Base-by-base conservation (phyloP, 768 basidiomycete genomes). In the Thelephora aurantiotincta region DNA sequence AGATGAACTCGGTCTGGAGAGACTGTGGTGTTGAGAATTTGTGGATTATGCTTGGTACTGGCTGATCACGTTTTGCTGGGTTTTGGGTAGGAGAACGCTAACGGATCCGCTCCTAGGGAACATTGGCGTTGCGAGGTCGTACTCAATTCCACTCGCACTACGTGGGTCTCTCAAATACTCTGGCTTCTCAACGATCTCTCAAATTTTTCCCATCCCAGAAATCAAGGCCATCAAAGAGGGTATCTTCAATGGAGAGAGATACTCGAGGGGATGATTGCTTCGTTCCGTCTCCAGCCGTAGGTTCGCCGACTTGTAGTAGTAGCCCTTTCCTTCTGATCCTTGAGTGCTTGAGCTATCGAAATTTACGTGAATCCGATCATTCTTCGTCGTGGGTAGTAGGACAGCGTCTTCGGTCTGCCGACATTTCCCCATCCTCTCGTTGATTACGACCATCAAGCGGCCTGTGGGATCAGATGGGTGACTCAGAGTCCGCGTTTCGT, bases 181-280 rank as follows among this genome's bases (percentile, higher is more conserved):
- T 37, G 19, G 19, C 19, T 37, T 37, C 36, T 37, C 19, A 5
- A 3, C 36, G 14, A 11, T 36, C 16, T 36, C n/a, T n/a, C n/a
- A n/a, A n/a, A n/a, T n/a, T 36, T 36, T 36, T 38, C 20, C 20
- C 38, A 22, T 16, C 13, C 45, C 57, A 82, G 81, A 83, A 62
- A 82, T 84, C 57, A 82, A 81, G 57, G 81, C 80, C 0, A 71
- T 72, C 20, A 73, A 80, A 50, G 75, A 75, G 50, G 68, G 68
- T 0, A 5, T 77, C 26, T 67, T 30, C 26, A 30, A 62, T 53
- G 63, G 54, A 43, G 53, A 46, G 16, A 54, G 64, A 20, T 65
- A 65, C 51, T 47, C 55, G 4, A 11, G 30, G 19, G 16, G 46
- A 41, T 37, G 30, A 37, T 30, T 9, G 9, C 26, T 30, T 30